Percentiles rank a stretch among this genome's conserved stretches.
Conservation (phyloP, 2,329 filamentous ascomycete genomes). For the Phialophora expanda region DNA sequence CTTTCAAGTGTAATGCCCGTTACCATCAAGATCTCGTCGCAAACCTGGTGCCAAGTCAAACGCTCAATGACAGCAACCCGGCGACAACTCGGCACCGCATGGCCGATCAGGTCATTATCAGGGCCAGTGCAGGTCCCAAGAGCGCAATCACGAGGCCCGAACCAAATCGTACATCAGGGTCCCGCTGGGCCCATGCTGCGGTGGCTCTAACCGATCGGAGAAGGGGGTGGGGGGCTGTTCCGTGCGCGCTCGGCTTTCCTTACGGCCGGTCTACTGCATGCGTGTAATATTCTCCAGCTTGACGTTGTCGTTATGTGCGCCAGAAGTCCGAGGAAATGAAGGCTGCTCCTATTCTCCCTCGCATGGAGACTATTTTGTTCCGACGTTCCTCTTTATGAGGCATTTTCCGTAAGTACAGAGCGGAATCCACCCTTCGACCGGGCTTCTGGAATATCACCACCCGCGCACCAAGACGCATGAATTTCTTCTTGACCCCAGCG, state of each 20-base stretch:
- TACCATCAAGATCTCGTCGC: background rate
- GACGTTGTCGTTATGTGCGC: background rate
- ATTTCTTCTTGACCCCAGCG: slow-evolving; percentile 7
- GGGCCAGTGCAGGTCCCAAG: background rate
- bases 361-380: slow-evolving; percentile 4
- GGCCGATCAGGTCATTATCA: background rate
- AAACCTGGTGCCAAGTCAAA: background rate
- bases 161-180: slow-evolving; percentile 13
- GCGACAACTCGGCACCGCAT: slow-evolving; percentile 11
- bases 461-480: slow-evolving; percentile 1
- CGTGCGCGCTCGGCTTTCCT: slow-evolving; percentile 14
- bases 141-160: slow-evolving; percentile 7
- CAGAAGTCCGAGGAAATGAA: background rate
- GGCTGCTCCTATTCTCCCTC: background rate
- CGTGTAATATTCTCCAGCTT: background rate
- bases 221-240: background rate
- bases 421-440: slow-evolving; percentile 11
- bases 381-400: slow-evolving; percentile 6
- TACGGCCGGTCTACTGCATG: slow-evolving; percentile 15
- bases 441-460: slow-evolving; percentile 20
- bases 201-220: slow-evolving; percentile 3
- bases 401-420: slow-evolving; percentile 16
- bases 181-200: background rate
- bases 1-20: background rate
- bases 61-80: background rate